A percentile compares a stretch with the other conserved stretches of the same genome.
Conservation (phyloP, 2,329 filamentous ascomycete genomes). For the Colletotrichum costaricense region DNA sequence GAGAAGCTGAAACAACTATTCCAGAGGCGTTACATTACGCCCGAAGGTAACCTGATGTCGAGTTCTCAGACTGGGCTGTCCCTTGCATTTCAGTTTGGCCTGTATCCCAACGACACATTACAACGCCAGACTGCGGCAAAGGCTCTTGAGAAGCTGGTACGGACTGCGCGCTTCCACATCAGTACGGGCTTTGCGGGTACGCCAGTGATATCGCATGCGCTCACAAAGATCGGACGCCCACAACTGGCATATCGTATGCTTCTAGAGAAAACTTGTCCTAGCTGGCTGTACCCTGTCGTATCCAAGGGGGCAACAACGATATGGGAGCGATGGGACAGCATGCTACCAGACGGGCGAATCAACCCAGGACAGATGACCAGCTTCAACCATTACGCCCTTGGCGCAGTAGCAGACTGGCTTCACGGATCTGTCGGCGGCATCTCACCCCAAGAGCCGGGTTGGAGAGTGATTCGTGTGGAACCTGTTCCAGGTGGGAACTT, state of each 20-base stretch:
- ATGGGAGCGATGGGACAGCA: slow-evolving; percentile 56
- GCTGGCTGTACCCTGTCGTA: slow-evolving; percentile 51
- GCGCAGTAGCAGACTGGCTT: slow-evolving; percentile 51
- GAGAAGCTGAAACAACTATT: slow-evolving; percentile 6
- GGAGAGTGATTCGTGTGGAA: slow-evolving; percentile 34
- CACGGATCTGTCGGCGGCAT: slow-evolving; percentile 43
- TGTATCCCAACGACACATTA: slow-evolving; percentile 5
- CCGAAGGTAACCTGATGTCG: slow-evolving; percentile 28
- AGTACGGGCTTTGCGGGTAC: slow-evolving; percentile 29
- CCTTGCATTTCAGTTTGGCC: slow-evolving; percentile 26
- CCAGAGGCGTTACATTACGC: slow-evolving; percentile 26
- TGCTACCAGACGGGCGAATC: slow-evolving; percentile 49
- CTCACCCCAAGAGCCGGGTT: slow-evolving; percentile 38
- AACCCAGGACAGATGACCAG: slow-evolving; percentile 55
- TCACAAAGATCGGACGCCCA: slow-evolving; percentile 19
- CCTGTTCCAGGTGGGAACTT: slow-evolving; percentile 30
- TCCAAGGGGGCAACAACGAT: slow-evolving; percentile 52
- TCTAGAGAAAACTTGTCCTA: slow-evolving; percentile 47
- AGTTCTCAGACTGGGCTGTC: slow-evolving; percentile 25
- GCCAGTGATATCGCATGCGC: slow-evolving; percentile 26
- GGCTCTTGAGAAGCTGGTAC: slow-evolving; percentile 18
- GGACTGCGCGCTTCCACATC: slow-evolving; percentile 25
- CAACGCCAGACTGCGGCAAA: slow-evolving; percentile 17
- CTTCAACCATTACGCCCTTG: slow-evolving; percentile 55
- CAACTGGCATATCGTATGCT: slow-evolving; percentile 50